phyloP scores from a whole-genome alignment of 805 yeast genomes.

The Starmerella stellata region DNA sequence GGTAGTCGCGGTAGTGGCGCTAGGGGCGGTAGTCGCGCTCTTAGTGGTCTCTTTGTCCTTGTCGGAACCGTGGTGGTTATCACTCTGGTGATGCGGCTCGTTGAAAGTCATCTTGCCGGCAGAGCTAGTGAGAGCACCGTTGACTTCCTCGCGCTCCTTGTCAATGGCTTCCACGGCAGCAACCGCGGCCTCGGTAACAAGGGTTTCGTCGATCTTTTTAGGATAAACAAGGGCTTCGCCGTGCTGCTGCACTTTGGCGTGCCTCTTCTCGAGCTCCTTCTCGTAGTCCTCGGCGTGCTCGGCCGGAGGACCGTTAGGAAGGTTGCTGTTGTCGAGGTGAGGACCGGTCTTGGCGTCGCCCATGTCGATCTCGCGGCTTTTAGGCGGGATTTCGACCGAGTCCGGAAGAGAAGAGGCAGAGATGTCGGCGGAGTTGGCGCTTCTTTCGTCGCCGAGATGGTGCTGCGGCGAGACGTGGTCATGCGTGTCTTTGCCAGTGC shows the following conservation, averaged over 20 bases:
- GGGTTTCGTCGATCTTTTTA: constrained; percentile 2
- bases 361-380: constrained; percentile 15
- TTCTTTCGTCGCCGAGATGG: background rate
- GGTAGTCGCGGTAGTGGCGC: background rate
- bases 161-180: constrained; percentile 10
- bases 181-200: constrained; percentile 6
- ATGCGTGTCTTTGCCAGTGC: background rate
- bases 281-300: constrained; percentile 3
- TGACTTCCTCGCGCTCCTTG: constrained; percentile 2
- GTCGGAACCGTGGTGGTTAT: background rate
- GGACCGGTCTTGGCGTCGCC: constrained; percentile 18
- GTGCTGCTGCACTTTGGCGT: background rate
- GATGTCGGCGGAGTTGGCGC: background rate
- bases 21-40: background rate
- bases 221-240: background rate
- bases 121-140: background rate
- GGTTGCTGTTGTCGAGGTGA: constrained; percentile 11
- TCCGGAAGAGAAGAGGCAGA: background rate
- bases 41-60: background rate
- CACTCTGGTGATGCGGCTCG: too few species aligned
- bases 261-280: background rate
- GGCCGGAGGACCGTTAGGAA: constrained; percentile 9
- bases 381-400: constrained; percentile 16
- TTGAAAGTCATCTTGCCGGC: background rate
- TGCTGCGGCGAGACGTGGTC: background rate